phyloP scores from a whole-genome alignment of 441 rosid genomes.

The Erodium moschatum region DNA sequence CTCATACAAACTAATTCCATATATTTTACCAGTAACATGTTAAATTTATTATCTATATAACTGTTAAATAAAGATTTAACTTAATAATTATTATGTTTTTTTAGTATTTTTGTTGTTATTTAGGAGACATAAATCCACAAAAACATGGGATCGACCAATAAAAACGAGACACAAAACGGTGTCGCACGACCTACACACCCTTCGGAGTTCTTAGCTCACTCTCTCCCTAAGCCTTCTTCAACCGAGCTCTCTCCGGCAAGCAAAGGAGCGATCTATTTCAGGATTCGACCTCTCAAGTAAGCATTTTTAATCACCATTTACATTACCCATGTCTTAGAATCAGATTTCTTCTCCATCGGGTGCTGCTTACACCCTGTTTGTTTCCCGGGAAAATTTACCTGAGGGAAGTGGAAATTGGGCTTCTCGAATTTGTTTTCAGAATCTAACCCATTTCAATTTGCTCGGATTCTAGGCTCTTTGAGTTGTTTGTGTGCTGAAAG shows the following conservation, averaged over 20 bases:
- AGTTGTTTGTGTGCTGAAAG: neutral
- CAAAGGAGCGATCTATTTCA: neutral
- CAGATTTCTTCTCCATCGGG: neutral
- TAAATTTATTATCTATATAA: no score
- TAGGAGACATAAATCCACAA: neutral
- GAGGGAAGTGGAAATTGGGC: neutral
- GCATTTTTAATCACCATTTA: neutral
- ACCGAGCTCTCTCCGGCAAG: neutral
- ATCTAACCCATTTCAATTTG: neutral
- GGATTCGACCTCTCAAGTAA: neutral
- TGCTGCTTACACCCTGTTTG: neutral
- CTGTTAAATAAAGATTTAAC: no score
- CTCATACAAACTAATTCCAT: no score
- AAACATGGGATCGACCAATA: neutral
- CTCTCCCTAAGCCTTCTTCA: neutral
- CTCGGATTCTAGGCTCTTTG: neutral
- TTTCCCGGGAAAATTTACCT: neutral
- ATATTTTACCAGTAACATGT: no score
- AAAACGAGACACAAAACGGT: neutral
- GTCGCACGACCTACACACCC: neutral
- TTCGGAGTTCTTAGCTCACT: neutral
- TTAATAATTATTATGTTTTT: no score
- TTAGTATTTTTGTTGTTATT: neutral
- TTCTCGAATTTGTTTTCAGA: neutral
- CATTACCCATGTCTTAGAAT: neutral